Evolutionary conservation across 352 stramenopile genomes (phyloP), one percentile per base, ranked within the genome.

Genomic region (Phytophthora pini): DNA sequence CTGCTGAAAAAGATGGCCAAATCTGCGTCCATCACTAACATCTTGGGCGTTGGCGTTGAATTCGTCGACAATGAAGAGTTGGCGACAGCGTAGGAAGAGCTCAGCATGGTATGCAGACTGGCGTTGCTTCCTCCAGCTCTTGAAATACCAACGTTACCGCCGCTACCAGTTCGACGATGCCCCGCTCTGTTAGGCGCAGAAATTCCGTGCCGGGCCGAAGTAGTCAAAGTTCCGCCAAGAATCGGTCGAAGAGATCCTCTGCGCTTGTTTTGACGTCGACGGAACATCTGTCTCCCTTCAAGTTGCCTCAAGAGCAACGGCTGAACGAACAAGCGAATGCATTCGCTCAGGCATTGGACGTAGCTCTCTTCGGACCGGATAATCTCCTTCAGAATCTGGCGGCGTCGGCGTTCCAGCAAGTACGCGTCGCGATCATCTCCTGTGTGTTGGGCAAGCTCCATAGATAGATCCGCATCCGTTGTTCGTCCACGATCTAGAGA

Each of bases 1-100:
- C 86, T 94, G 71, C 74, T 93, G 56, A 96, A 96, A 53, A 96
- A 96, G 50, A 96, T 92, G 8, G 87, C 87, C 69, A 96, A 82
- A 48, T 92, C 84, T 6, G 88, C 88, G 46, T 96, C 84, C 68
- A 96, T 79, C 11, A 94, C 65, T n/a, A 93, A 52, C 15, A 81
- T 72, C 65, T 89, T 90, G 36, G 62, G 55, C 15, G 49, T n/a
- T 29, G 54, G 61, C 4, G 53, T 32, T 26, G 69, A 66, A n/a
- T 51, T 52, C 20, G 66, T 53, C 15, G 69, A 74, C 26, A 71
- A 45, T 4, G 65, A 64, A 13, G 69, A 72, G 15, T 58, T 77
- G 9, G 72, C 50, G 26, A 53, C 61, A n/a, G 73, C 70, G 31
- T 59, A 79, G 4, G 61, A 78, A 24, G 74, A 53, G 7, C 63